Conservation (phyloP, 2,329 filamentous ascomycete genomes). For the Penicillium brasilianum region DNA sequence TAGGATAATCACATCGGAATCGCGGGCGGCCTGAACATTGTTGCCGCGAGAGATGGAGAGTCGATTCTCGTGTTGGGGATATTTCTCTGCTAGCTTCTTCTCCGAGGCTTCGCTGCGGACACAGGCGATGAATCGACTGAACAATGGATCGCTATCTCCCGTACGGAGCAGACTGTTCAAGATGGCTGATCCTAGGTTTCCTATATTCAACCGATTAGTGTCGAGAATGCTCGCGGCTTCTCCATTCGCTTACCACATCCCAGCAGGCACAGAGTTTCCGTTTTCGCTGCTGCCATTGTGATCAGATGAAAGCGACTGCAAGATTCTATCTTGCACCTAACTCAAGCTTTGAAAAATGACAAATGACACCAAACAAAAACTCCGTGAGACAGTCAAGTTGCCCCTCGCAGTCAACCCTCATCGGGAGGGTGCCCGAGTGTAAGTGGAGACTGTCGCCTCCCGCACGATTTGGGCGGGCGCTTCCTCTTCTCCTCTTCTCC, state of each 20-base stretch:
- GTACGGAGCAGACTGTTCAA: conserved; percentile 40
- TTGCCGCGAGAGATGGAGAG: conserved; percentile 43
- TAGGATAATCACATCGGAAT: conserved; percentile 52
- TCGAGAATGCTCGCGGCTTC: not conserved
- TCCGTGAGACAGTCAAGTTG: not conserved
- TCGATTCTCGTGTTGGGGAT: conserved; percentile 37
- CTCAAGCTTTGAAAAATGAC: not conserved
- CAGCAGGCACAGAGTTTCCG: conserved; percentile 25
- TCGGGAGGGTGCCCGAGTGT: conserved; percentile 7
- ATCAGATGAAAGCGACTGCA: not conserved
- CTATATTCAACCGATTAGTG: conserved; percentile 26
- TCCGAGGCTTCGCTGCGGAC: conserved; percentile 49
- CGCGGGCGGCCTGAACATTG: conserved; percentile 41
- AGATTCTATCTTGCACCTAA: not conserved
- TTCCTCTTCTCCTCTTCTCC: conserved; percentile 6
- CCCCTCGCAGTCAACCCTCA: not conserved
- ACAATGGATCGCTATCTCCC: conserved; percentile 26
- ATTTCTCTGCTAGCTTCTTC: conserved; percentile 39
- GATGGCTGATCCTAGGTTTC: conserved; percentile 48
- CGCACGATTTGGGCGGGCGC: not conserved
- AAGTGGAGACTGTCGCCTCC: not conserved
- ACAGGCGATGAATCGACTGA: conserved; percentile 48
- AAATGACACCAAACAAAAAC: not conserved
- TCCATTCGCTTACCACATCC: conserved; percentile 25
- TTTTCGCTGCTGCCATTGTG: conserved; percentile 20